Evolutionary conservation across 176 grass and related monocot genomes (phyloP).

Genomic region (Avena insularis): DNA sequence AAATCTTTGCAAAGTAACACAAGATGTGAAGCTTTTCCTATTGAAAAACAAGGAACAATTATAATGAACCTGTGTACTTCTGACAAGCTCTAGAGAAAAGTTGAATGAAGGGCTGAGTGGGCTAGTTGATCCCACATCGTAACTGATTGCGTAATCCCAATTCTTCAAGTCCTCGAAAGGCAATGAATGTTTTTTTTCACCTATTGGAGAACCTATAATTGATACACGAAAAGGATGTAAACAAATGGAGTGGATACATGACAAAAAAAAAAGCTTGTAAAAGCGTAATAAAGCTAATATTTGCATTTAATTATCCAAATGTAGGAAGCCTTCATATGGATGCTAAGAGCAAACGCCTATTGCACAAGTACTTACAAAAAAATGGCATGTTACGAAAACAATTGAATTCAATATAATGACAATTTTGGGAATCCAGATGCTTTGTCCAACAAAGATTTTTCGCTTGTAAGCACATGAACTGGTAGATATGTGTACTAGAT

Average conservation of each 20-base stretch:
- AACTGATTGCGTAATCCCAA: constrained; percentile 87
- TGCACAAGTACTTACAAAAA: not conserved
- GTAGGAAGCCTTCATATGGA: not conserved
- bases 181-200: constrained; percentile 47
- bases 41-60: not conserved
- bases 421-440: too few relatives aligned
- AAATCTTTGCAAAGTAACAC: constrained; percentile 11
- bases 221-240: not conserved
- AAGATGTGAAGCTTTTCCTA: not conserved
- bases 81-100: constrained; percentile 73
- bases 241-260: not conserved
- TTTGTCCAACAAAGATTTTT: not conserved
- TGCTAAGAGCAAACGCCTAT: not conserved
- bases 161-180: constrained; percentile 75
- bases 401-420: not conserved
- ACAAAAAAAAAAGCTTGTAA: not conserved
- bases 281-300: not conserved
- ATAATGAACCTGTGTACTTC: constrained; percentile 65
- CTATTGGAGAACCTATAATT: constrained; percentile 33
- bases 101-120: constrained; percentile 88
- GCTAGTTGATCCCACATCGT: constrained; percentile 69
- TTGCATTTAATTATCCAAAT: not conserved
- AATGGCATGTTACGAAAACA: not conserved
- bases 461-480: not conserved
- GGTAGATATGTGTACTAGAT: not conserved